Percentiles rank a stretch among this genome's conserved stretches.
Conservation (phyloP, 106 monocot species). For the Dactylorhiza incarnata region DNA sequence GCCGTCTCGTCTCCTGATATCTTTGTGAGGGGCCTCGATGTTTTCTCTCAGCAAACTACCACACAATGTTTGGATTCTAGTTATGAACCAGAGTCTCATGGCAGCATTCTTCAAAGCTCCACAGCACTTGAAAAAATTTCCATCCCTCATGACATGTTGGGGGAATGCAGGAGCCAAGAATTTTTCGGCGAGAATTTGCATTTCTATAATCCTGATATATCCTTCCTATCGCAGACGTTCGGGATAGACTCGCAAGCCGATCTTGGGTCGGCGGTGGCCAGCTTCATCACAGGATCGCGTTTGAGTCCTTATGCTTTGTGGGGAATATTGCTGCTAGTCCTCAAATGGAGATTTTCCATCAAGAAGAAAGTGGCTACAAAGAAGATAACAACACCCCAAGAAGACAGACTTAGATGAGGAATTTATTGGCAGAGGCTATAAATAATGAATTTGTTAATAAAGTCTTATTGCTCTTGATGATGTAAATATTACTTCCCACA, state of each 20-base stretch:
- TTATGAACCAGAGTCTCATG: conserved; percentile 10
- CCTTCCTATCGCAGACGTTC: conserved; percentile 13
- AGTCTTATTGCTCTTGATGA: neutral
- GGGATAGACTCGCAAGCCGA: conserved; percentile 34
- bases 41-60: conserved; percentile 6
- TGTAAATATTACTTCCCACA: neutral
- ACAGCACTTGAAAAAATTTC: conserved; percentile 13
- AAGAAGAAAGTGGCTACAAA: conserved; percentile 49
- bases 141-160: conserved; percentile 26
- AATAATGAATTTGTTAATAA: neutral
- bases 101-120: neutral
- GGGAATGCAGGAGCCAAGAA: conserved; percentile 15
- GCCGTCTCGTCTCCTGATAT: conserved; percentile 25
- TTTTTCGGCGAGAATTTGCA: conserved; percentile 12
- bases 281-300: conserved; percentile 26
- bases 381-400: conserved; percentile 7
- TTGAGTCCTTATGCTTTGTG: conserved; percentile 26
- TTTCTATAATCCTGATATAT: conserved; percentile 20
- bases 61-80: conserved; percentile 10
- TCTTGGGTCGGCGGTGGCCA: conserved; percentile 27
- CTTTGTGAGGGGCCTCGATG: conserved; percentile 16
- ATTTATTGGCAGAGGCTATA: too few relatives aligned
- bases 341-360: conserved; percentile 59
- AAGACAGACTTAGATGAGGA: too few relatives aligned
- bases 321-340: conserved; percentile 41